Conservation (phyloP, 2,329 filamentous ascomycete genomes). For the Daldinia eschscholtzii region DNA sequence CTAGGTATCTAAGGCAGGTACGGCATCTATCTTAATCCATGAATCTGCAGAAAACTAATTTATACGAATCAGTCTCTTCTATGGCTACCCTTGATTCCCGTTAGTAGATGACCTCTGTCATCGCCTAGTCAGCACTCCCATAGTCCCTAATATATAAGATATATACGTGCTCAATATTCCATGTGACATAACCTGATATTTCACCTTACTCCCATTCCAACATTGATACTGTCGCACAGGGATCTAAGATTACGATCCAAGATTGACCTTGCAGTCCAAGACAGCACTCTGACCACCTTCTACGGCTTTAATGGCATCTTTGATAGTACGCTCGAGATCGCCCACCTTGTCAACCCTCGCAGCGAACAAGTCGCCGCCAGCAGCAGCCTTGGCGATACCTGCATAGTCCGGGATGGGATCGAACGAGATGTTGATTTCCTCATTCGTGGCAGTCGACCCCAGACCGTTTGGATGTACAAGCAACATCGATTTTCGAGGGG, state of each 20-base stretch:
- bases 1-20: neutral
- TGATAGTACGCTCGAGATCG: conserved; percentile 62
- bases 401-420: conserved; percentile 69
- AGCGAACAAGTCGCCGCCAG: conserved; percentile 65
- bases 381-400: conserved; percentile 71
- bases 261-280: conserved; percentile 65
- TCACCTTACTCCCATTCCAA: neutral
- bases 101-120: too few relatives aligned
- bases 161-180: conserved; percentile 1
- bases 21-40: neutral
- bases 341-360: conserved; percentile 61
- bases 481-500: conserved; percentile 67
- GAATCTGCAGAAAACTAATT: neutral
- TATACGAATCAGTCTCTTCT: neutral
- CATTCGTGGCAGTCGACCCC: conserved; percentile 67
- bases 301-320: conserved; percentile 65
- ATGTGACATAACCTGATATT: neutral
- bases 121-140: neutral
- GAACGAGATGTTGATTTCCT: conserved; percentile 73
- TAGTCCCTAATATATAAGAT: neutral
- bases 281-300: conserved; percentile 65
- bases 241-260: conserved; percentile 55
- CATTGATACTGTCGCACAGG: neutral
- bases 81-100: neutral
- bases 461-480: conserved; percentile 70